phyloP scores from a whole-genome alignment of 768 basidiomycete species.

The Mycena latifolia region DNA sequence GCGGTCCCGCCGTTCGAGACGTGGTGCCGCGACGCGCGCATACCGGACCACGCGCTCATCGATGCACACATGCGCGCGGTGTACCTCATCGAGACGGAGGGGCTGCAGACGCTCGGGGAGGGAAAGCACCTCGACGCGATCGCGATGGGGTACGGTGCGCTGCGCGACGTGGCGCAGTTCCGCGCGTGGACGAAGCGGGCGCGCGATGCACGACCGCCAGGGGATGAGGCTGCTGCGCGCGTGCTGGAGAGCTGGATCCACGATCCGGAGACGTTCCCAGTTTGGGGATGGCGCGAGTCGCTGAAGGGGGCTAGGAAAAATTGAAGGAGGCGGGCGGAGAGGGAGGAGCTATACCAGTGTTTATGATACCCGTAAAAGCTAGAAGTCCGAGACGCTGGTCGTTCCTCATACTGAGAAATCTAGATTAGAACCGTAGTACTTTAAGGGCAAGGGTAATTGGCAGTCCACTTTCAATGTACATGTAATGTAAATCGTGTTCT shows the following conservation, averaged over 20 bases:
- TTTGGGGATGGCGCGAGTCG: constrained; percentile 49
- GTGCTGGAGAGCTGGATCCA: constrained; percentile 50
- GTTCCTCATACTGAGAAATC: too few species aligned
- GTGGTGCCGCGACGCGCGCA: constrained; percentile 47
- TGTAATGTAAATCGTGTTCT: too few species aligned
- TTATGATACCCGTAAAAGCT: too few species aligned
- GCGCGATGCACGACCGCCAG: constrained; percentile 40
- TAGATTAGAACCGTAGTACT: too few species aligned
- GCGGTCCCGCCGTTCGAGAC: constrained; percentile 45
- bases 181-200: constrained; percentile 47
- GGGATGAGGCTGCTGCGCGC: constrained; percentile 38
- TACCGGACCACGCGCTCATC: constrained; percentile 46
- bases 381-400: too few species aligned
- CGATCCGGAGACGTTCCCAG: constrained; percentile 50
- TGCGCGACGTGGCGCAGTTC: constrained; percentile 52
- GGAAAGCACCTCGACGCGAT: constrained; percentile 52
- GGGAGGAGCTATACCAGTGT: too few species aligned
- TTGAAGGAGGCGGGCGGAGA: too few species aligned
- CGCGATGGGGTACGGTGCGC: constrained; percentile 56
- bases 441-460: too few species aligned
- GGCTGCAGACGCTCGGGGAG: constrained; percentile 43
- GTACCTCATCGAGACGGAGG: constrained; percentile 47
- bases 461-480: too few species aligned
- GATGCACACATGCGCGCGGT: constrained; percentile 47
- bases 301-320: too few species aligned